Percentiles rank a stretch among this genome's conserved stretches.
phyloP scores from a whole-genome alignment of 2,329 filamentous ascomycete species.

The Aaosphaeria arxii region DNA sequence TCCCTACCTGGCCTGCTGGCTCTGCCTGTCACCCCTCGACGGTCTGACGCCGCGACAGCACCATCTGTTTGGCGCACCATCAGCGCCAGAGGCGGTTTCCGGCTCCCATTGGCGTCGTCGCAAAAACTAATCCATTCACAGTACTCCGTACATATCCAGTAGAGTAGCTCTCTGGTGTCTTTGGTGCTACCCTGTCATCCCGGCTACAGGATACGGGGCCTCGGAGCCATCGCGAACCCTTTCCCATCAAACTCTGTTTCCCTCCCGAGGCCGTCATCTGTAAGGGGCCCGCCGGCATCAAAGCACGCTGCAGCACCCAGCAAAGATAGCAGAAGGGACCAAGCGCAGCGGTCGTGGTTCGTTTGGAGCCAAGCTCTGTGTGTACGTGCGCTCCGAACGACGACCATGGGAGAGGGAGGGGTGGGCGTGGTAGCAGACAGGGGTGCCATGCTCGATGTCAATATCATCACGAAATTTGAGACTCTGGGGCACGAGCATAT shows the following conservation, averaged over 20 bases:
- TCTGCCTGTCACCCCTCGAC: slow-evolving; percentile 16
- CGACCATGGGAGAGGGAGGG: slow-evolving; percentile 11
- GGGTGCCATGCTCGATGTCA: slow-evolving; percentile 6
- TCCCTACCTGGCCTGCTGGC: background rate
- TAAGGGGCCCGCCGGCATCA: slow-evolving; percentile 7
- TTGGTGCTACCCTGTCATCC: no score
- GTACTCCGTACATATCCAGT: no score
- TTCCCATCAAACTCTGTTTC: slow-evolving; percentile 3
- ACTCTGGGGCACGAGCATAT: no score
- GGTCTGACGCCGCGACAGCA: slow-evolving; percentile 10
- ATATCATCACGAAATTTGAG: no score
- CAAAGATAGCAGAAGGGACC: slow-evolving; percentile 5
- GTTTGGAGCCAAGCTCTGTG: slow-evolving; percentile 26
- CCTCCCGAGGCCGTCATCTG: slow-evolving; percentile 8
- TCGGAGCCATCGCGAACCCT: slow-evolving; percentile 2
- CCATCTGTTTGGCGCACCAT: no score
- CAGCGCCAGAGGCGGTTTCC: slow-evolving; percentile 9
- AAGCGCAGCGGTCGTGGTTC: slow-evolving; percentile 10
- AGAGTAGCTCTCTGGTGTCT: no score
- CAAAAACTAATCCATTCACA: background rate
- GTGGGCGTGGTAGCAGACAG: slow-evolving; percentile 17
- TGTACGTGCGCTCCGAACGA: slow-evolving; percentile 17
- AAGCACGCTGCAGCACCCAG: slow-evolving; percentile 1
- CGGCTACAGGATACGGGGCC: no score
- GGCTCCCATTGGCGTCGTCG: background rate